Conservation (phyloP, 2,329 filamentous ascomycete genomes). For the Xylariaceae sp. region DNA sequence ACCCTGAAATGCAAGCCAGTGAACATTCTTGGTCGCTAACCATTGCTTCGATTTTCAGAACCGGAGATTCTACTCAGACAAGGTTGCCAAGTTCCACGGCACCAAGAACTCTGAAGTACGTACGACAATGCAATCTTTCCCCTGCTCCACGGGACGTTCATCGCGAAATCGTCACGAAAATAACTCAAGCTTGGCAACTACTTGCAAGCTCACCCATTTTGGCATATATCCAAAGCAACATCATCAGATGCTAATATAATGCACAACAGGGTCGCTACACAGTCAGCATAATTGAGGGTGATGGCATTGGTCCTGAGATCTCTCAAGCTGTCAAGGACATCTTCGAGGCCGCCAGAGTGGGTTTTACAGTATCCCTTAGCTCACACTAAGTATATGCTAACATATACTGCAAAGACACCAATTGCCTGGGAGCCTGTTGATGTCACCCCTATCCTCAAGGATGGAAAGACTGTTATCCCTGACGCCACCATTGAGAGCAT, state of each 20-base stretch:
- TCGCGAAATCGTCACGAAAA: constrained; percentile 42
- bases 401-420: constrained; percentile 65
- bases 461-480: constrained; percentile 95
- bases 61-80: constrained; percentile 67
- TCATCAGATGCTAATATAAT: constrained; percentile 31
- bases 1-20: neutral
- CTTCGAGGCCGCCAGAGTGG: constrained; percentile 90
- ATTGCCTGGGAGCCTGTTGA: constrained; percentile 98
- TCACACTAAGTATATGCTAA: constrained; percentile 4
- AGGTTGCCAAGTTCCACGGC: constrained; percentile 92
- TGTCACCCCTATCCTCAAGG: constrained; percentile 90
- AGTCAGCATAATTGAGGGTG: constrained; percentile 97
- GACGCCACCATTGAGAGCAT: constrained; percentile 93
- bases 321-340: constrained; percentile 98
- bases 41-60: constrained; percentile 45
- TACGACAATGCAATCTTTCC: constrained; percentile 28
- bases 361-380: constrained; percentile 36
- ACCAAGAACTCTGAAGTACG: constrained; percentile 86
- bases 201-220: constrained; percentile 17
- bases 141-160: constrained; percentile 25
- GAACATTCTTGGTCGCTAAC: constrained; percentile 37
- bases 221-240: constrained; percentile 25
- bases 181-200: constrained; percentile 48
- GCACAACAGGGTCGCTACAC: constrained; percentile 82
- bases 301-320: constrained; percentile 98